Base-by-base conservation (phyloP, 2,329 filamentous ascomycete species). In the Ciborinia camelliae region DNA sequence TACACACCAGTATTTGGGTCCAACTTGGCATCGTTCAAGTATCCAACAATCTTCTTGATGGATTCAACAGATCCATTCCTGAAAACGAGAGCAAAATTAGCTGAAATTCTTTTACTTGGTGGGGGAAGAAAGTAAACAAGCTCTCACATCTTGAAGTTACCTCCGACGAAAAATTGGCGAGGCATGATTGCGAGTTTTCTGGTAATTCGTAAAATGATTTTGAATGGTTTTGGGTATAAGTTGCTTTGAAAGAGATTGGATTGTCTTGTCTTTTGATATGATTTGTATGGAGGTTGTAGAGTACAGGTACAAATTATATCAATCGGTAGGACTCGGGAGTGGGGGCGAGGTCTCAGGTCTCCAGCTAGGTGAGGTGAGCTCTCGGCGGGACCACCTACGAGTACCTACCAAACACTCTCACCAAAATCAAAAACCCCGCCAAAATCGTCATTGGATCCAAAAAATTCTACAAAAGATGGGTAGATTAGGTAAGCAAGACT, bases 131-230 rank as follows among this genome's bases (percentile, higher is more conserved):
- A 30, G 61, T 50, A 50, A 59, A 59, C 53, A 50, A 66, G 53
- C 45, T 79, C 85, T 77, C 82, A 96, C 93, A 98, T 98, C 86
- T 99, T 98, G 84, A 98, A 98, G 89, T 99, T 99, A 78, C 93
- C 93, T 80, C 93, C 93, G 79, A 97, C 91, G 80, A 97, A 96
- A 85, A 96, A 97, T 84, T 92, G 90, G 84, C 92, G 92, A 86
- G 89, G 85, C 92, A 96, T 97, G 73, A 69, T 76, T 73, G 67
- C 68, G 65, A 66, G 67, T 66, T 59, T 64, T 59, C 43, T 59
- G 20, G 62, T 52, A 14, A 52, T 63, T 26, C 37, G 60, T n/a
- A 47, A 37, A 63, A 58, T 64, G 45, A 26, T 63, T 63, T 43
- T 41, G 14, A 9, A 41, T 8, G 4, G 3, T 6, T 20, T 48